Evolutionary conservation across 1,284 basidiomycete species (phyloP), one percentile per base, ranked within the genome.

Genomic region (Tilletiopsis washingtonensis): DNA sequence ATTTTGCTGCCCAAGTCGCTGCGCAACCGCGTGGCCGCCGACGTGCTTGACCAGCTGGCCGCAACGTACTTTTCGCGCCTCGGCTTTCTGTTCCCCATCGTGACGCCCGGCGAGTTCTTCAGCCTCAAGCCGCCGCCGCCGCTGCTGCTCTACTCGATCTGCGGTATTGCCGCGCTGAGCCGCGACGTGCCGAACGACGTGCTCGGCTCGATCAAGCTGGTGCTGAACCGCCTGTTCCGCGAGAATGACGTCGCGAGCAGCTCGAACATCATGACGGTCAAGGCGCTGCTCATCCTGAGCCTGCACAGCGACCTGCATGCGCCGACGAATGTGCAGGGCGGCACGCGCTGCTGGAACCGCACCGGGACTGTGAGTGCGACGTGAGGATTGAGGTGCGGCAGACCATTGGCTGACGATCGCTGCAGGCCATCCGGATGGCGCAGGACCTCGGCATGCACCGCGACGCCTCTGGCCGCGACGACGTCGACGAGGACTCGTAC

Each of bases 21-120:
- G 50, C 62, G 61, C 14, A 55, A 55, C 45, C 57, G 64, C 39
- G 54, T 67, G 24, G 62, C 60, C 14, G 61, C 57, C 45, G 67
- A 67, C 42, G 68, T 67, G 38, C 60, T 57, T 43, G 84, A 91
- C 64, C 79, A 81, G 49, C 81, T 94, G 48, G 80, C 93, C 68
- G 97, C 96, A 75, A 82, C 83, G 19, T 97, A 91, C 77, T 97
- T 97, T 74, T 79, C 81, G 19, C 83, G 89, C 38, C 79, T 93
- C 44, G 82, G 85, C 1, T 86, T 85, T n/a, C 78, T 88, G 42
- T 81, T 93, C 54, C 91, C 91, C 19, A 80, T 96, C 59, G 80
- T 97, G 52, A 88, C 87, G 15, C 82, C 85, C 68, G 79, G 81
- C 41, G 91, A 97, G 70, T 94, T 97, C 67, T 76, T 93, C 50